Conservation (phyloP, 202 grass and related monocot genomes). For the Eragrostis tef region DNA sequence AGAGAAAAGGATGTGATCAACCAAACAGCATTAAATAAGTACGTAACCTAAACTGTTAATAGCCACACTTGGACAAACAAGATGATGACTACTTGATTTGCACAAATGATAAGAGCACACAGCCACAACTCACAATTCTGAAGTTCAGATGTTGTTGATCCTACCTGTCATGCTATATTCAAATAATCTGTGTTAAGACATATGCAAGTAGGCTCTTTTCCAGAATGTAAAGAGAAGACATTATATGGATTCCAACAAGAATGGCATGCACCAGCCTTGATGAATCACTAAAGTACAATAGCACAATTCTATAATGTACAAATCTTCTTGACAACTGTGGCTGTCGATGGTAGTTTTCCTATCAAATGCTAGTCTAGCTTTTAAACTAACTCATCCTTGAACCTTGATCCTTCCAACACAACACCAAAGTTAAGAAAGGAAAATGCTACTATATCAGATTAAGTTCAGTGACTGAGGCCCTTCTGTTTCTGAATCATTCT, state of each 20-base stretch:
- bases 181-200: background rate
- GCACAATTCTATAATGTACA: background rate
- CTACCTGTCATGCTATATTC: background rate
- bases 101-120: no score
- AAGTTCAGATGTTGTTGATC: background rate
- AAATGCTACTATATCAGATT: background rate
- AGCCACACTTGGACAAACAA: no score
- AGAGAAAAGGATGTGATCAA: no score
- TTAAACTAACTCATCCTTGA: background rate
- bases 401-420: background rate
- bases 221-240: background rate
- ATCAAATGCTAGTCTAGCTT: background rate
- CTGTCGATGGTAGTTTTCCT: background rate
- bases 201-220: background rate
- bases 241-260: background rate
- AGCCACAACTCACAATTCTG: no score
- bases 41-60: no score
- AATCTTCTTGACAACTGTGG: background rate
- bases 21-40: no score
- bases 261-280: background rate
- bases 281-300: background rate
- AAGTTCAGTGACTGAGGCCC: background rate
- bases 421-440: background rate
- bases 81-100: no score
- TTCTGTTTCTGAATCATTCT: background rate